Percentiles rank a stretch among this genome's conserved stretches.
Conservation (phyloP, 768 basidiomycete species). For the Leccinum pellstonianum region DNA sequence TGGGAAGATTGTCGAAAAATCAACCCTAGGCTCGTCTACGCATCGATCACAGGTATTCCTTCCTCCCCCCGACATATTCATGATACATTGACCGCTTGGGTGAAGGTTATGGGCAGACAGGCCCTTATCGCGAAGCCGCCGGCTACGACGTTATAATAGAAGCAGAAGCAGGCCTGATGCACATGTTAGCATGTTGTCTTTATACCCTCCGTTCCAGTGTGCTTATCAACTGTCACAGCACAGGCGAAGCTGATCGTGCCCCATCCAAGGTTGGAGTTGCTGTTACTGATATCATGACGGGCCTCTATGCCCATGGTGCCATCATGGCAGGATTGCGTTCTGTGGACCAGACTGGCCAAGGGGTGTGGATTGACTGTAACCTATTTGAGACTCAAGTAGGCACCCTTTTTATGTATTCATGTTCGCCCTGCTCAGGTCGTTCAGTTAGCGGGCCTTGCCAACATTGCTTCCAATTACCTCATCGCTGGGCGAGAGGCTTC, state of each 20-base stretch:
- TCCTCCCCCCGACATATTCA: background rate
- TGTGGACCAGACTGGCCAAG: slow-evolving; percentile 78
- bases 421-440: slow-evolving; percentile 1
- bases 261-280: slow-evolving; percentile 97
- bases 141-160: slow-evolving; percentile 89
- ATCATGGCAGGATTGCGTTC: slow-evolving; percentile 89
- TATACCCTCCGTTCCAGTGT: slow-evolving; percentile 10
- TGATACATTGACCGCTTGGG: slow-evolving; percentile 1
- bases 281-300: slow-evolving; percentile 84
- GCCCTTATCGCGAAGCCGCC: slow-evolving; percentile 78
- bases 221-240: slow-evolving; percentile 44
- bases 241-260: slow-evolving; percentile 81
- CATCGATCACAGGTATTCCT: slow-evolving; percentile 77
- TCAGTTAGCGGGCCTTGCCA: slow-evolving; percentile 86
- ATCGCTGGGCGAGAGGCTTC: slow-evolving; percentile 80
- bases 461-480: slow-evolving; percentile 92
- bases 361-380: slow-evolving; percentile 90
- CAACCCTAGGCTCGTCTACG: slow-evolving; percentile 82
- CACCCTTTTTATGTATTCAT: background rate
- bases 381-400: slow-evolving; percentile 87
- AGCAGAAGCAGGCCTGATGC: slow-evolving; percentile 92
- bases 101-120: slow-evolving; percentile 81
- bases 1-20: slow-evolving; percentile 77
- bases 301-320: slow-evolving; percentile 88
- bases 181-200: slow-evolving; percentile 58